These are phyloP conservation scores for Pueraria montana DNA, from an alignment of 306 rosid species.

Conservation along the genomic window DNA sequence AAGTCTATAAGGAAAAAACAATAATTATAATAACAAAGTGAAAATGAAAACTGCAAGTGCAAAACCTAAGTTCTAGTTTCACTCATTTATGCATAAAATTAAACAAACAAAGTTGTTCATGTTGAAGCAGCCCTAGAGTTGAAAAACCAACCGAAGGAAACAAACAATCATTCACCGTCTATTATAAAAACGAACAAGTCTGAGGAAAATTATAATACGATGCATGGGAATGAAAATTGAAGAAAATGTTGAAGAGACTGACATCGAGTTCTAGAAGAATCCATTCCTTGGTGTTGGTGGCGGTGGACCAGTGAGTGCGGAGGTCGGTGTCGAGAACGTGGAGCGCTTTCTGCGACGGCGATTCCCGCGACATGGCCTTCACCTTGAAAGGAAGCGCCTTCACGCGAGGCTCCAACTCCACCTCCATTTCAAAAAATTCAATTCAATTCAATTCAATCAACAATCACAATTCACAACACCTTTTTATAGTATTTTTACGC, in stretches of 20 bases:
- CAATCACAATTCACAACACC: not conserved
- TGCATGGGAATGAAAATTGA: not conserved
- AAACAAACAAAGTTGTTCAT: not conserved
- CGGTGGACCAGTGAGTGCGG: conserved; percentile 95
- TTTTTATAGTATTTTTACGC: no score
- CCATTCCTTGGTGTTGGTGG: conserved; percentile 98
- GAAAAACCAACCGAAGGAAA: not conserved
- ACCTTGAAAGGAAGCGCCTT: conserved; percentile 80
- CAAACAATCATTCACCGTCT: not conserved
- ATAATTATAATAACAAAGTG: no score
- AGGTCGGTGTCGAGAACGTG: conserved; percentile 92
- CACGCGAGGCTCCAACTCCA: conserved; percentile 81
- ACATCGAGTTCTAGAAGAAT: conserved; percentile 89
- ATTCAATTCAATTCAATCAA: not conserved
- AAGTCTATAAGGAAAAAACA: no score
- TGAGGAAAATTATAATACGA: not conserved
- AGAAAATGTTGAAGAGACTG: not conserved
- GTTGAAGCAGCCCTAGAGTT: not conserved
- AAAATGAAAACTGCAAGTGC: not conserved
- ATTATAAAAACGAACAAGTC: not conserved
- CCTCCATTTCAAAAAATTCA: conserved; percentile 60
- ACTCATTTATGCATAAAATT: not conserved
- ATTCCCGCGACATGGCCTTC: conserved; percentile 86
- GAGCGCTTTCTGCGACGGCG: conserved; percentile 83
- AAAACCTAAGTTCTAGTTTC: conserved; percentile 23